These are phyloP conservation scores for Talaromyces pinophilus DNA, from an alignment of 2,329 filamentous ascomycete genomes.

Conservation along the genomic window DNA sequence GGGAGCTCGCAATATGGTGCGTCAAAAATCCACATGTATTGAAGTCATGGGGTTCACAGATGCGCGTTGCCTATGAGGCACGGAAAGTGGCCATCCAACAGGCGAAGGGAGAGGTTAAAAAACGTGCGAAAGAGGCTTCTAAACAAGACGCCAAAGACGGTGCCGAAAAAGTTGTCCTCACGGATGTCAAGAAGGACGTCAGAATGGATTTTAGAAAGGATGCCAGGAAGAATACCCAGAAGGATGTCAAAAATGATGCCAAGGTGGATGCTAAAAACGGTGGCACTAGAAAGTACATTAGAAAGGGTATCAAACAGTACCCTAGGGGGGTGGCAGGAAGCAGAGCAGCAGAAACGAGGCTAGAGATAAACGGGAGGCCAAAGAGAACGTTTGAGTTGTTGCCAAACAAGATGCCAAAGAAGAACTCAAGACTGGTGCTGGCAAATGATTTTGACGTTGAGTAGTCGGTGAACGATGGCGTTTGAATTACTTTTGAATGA, in stretches of 20 bases:
- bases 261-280: not conserved
- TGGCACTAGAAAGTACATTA: not conserved
- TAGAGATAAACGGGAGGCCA: not conserved
- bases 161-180: not conserved
- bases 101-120: not conserved
- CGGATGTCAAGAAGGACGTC: not conserved
- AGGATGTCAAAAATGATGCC: not conserved
- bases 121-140: not conserved
- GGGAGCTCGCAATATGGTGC: conserved; percentile 53
- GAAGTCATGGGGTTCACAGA: conserved; percentile 34
- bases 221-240: not conserved
- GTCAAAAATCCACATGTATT: conserved; percentile 44
- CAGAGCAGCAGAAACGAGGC: not conserved
- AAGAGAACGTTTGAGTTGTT: not conserved
- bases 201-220: no score
- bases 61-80: not conserved
- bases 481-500: not conserved
- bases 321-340: not conserved
- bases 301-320: not conserved
- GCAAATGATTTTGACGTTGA: not conserved
- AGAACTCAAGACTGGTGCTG: not conserved
- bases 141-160: not conserved
- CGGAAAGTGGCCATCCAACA: not conserved
- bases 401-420: not conserved
- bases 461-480: not conserved